Evolutionary conservation across 2,329 filamentous ascomycete genomes (phyloP), one percentile per base, ranked within the genome.

Genomic region (Bipolaris sorokiniana): DNA sequence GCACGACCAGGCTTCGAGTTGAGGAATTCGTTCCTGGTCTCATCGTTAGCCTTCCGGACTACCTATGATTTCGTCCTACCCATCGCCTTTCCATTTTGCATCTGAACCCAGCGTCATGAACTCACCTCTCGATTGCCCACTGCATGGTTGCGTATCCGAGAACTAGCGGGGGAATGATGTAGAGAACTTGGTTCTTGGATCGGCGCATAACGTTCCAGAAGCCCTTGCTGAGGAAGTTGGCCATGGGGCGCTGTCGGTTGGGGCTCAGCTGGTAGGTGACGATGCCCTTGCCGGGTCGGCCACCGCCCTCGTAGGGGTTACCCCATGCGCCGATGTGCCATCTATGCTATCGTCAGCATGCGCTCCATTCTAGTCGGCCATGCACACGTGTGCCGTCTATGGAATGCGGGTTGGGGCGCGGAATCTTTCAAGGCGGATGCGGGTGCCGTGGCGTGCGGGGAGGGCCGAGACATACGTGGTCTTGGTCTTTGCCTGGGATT

Each of bases 171-270:
- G 95, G 90, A 23, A 88, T 85, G 79, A 93, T 88, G 86, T 93
- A 99, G 69, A 98, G 87, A 68, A 96, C 87, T 84, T 98, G 95
- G 69, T 84, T 79, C 77, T 88, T 88, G 81, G 90, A 90, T 73
- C 95, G 88, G 79, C 95, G 89, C 86, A 90, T 96, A 71, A 87
- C 89, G 86, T 99, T 99, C 89, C 98, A 98, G 83, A 98, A 81
- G 74, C 93, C 94, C 67, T 89, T 90, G 79, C 94, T 82, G 65
- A 84, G 79, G 59, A 89, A 83, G 71, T 91, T 91, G 64, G 92
- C 92, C 67, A 96, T 84, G 63, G 92, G 90, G 74, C 90, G 88
- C 83, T 97, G 94, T 77, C 90, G 89, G 86, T 99, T 98, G 67
- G 90, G 81, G 69, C 91, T 89, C 68, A 99, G 76, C 66, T 88